A percentile compares a stretch with the other conserved stretches of the same genome.
Evolutionary conservation across 2,329 filamentous ascomycete species (phyloP).

Genomic region (Blumeria hordei): DNA sequence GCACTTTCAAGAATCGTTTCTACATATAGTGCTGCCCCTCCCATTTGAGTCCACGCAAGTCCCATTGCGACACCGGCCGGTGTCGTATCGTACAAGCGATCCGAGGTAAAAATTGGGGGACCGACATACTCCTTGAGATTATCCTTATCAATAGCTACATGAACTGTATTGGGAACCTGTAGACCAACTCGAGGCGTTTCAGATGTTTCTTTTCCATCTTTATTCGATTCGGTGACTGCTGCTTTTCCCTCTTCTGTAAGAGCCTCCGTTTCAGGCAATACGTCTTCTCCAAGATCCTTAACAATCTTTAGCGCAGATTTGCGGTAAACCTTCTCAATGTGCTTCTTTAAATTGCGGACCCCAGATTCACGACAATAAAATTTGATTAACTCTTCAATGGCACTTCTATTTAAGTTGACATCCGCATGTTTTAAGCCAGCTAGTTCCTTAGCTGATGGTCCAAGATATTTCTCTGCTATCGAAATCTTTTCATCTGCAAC

Average conservation of each 20-base stretch:
- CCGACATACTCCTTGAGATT: slow-evolving; percentile 94
- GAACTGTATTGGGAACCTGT: slow-evolving; percentile 65
- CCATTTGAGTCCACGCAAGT: slow-evolving; percentile 92
- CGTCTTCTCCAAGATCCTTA: slow-evolving; percentile 72
- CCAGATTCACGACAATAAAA: slow-evolving; percentile 95
- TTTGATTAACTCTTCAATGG: slow-evolving; percentile 92
- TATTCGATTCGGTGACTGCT: slow-evolving; percentile 44
- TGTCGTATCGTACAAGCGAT: slow-evolving; percentile 81
- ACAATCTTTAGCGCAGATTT: slow-evolving; percentile 96
- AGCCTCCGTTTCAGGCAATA: slow-evolving; percentile 54
- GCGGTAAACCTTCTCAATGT: slow-evolving; percentile 96
- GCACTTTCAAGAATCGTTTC: slow-evolving; percentile 84
- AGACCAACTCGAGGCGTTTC: slow-evolving; percentile 50
- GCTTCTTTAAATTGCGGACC: slow-evolving; percentile 94
- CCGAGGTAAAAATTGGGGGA: slow-evolving; percentile 82
- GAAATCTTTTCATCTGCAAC: slow-evolving; percentile 98
- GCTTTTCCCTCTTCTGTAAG: slow-evolving; percentile 69
- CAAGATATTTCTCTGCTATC: slow-evolving; percentile 80
- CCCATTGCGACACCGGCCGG: slow-evolving; percentile 94
- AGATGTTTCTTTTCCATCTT: slow-evolving; percentile 34
- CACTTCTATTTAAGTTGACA: slow-evolving; percentile 64
- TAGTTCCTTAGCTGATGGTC: slow-evolving; percentile 80
- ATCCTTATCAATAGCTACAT: slow-evolving; percentile 66
- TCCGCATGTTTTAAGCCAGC: slow-evolving; percentile 78
- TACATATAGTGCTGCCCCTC: slow-evolving; percentile 86